A percentile compares a stretch with the other conserved stretches of the same genome.
phyloP scores from a whole-genome alignment of 2,329 filamentous ascomycete genomes.

The Chaetoscypha palmicola region DNA sequence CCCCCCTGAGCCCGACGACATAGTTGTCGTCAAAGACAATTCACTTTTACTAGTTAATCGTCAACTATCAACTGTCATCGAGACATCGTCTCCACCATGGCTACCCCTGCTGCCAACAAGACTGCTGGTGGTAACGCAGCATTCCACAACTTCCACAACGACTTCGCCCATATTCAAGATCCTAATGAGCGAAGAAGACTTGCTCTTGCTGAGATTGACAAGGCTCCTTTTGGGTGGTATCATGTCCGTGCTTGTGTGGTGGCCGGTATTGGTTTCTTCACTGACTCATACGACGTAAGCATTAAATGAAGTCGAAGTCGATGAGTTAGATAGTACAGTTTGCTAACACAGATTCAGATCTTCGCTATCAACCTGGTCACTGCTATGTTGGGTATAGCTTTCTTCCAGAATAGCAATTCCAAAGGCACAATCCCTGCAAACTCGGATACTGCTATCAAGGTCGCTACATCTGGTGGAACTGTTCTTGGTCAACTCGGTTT shows the following conservation, averaged over 20 bases:
- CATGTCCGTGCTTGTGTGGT: slow-evolving; percentile 72
- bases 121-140: slow-evolving; percentile 61
- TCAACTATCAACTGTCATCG: neutral
- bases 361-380: slow-evolving; percentile 29
- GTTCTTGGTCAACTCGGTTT: slow-evolving; percentile 78
- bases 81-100: neutral
- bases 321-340: neutral
- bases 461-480: slow-evolving; percentile 75
- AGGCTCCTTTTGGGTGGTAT: slow-evolving; percentile 77
- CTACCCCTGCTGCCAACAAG: slow-evolving; percentile 11
- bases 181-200: slow-evolving; percentile 72
- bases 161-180: slow-evolving; percentile 50
- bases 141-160: slow-evolving; percentile 73
- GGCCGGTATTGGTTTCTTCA: slow-evolving; percentile 83
- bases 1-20: neutral
- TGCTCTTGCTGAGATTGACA: slow-evolving; percentile 75
- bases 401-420: slow-evolving; percentile 19
- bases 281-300: slow-evolving; percentile 80
- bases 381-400: slow-evolving; percentile 27
- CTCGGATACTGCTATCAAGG: slow-evolving; percentile 77
- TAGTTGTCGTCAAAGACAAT: neutral
- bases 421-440: slow-evolving; percentile 53
- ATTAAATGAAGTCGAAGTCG: slow-evolving; percentile 26
- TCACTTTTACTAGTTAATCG: neutral
- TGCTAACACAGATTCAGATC: slow-evolving; percentile 18